These are phyloP conservation scores for Flagelloscypha sp. DNA, from an alignment of 768 basidiomycete species.

Conservation along the genomic window DNA sequence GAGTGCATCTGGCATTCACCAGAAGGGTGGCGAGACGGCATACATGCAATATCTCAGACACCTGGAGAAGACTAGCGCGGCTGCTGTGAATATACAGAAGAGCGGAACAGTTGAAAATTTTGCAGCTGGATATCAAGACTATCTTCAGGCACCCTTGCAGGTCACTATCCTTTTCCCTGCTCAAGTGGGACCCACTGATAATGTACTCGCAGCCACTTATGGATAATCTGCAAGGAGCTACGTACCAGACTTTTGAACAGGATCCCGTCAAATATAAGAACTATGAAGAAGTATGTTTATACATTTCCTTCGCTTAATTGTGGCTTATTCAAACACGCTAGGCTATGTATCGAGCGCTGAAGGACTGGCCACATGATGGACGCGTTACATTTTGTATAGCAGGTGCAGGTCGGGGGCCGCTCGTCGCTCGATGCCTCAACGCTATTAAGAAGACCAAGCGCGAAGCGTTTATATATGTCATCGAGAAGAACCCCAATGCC, in stretches of 20 bases:
- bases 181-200: constrained; percentile 2
- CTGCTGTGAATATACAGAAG: constrained; percentile 53
- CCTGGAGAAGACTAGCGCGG: constrained; percentile 69
- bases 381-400: constrained; percentile 78
- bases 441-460: constrained; percentile 65
- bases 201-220: constrained; percentile 68
- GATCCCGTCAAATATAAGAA: constrained; percentile 94
- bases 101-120: constrained; percentile 81
- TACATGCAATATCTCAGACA: constrained; percentile 87
- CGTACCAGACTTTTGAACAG: constrained; percentile 96
- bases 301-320: constrained; percentile 8
- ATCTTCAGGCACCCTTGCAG: constrained; percentile 90
- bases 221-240: constrained; percentile 93
- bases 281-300: constrained; percentile 74
- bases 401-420: constrained; percentile 90
- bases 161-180: constrained; percentile 28
- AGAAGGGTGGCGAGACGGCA: constrained; percentile 72
- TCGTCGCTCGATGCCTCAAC: constrained; percentile 75
- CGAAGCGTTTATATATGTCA: constrained; percentile 68
- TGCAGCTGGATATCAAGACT: constrained; percentile 91
- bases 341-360: constrained; percentile 76
- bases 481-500: constrained; percentile 96
- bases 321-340: constrained; percentile 20
- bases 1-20: constrained; percentile 56
- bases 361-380: constrained; percentile 54